These are phyloP conservation scores for Mastigamoeba balamuthi DNA, from an alignment of 78 protist species.

Conservation along the genomic window DNA sequence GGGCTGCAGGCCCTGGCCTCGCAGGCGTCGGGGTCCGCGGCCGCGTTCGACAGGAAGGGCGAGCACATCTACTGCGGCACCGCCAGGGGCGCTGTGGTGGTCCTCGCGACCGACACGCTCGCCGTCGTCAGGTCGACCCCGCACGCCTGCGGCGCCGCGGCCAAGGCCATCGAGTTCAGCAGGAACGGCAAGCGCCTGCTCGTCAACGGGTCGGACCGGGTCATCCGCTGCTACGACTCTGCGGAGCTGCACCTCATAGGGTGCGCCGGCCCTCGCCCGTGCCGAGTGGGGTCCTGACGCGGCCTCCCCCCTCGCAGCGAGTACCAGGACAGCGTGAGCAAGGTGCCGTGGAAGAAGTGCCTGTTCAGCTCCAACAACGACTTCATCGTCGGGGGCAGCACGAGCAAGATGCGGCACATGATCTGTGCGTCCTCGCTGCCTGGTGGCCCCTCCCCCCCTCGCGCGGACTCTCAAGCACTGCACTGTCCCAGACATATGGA, in stretches of 20 bases:
- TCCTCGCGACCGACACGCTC: not conserved
- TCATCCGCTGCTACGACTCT: constrained; percentile 7
- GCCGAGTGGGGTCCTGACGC: constrained; percentile 4
- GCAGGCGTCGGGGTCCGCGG: not conserved
- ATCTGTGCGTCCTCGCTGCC: not conserved
- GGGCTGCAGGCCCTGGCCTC: too few relatives aligned
- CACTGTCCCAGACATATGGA: constrained; percentile 47
- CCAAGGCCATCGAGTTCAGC: constrained; percentile 28
- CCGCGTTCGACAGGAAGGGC: not conserved
- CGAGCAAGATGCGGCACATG: not conserved
- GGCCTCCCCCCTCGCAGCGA: not conserved
- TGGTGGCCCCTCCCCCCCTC: not conserved
- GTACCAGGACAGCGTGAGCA: constrained; percentile 22
- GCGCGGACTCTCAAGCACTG: not conserved
- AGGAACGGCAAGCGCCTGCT: constrained; percentile 23
- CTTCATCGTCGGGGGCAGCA: constrained; percentile 30
- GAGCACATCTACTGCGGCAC: not conserved
- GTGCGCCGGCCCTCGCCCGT: not conserved
- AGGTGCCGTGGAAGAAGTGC: constrained; percentile 52
- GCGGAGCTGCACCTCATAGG: not conserved
- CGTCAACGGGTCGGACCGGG: constrained; percentile 13
- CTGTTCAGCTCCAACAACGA: constrained; percentile 26
- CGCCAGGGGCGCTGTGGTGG: not conserved
- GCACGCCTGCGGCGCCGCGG: not conserved
- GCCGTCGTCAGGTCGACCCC: not conserved